phyloP scores from a whole-genome alignment of 176 grass and related monocot species.

The Phragmites australis region DNA sequence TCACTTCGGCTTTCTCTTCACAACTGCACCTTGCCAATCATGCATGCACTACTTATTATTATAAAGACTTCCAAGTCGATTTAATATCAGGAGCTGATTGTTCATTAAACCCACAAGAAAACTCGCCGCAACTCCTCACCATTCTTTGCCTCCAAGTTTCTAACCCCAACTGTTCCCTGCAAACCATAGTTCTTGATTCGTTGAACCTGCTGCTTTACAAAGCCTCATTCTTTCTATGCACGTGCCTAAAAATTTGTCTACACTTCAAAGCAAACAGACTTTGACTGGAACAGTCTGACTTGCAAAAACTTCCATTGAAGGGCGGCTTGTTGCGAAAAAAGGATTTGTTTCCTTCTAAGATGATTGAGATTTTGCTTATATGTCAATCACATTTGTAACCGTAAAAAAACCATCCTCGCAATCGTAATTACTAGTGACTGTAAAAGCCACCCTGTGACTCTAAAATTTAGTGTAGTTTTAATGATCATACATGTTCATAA shows the following conservation, averaged over 20 bases:
- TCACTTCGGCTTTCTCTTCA: neutral
- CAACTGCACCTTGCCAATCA: conserved; percentile 16
- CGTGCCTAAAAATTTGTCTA: neutral
- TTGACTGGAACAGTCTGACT: neutral
- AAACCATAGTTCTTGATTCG: neutral
- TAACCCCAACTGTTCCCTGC: neutral
- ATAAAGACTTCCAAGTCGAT: neutral
- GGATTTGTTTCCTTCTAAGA: too few species aligned
- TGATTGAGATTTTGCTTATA: too few species aligned
- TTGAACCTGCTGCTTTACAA: neutral
- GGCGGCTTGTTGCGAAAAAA: too few species aligned
- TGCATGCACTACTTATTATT: neutral
- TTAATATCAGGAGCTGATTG: neutral
- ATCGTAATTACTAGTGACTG: too few species aligned
- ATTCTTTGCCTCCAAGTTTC: conserved; percentile 4
- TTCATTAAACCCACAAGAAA: neutral
- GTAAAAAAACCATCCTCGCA: too few species aligned
- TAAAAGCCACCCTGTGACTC: too few species aligned
- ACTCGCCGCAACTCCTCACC: neutral
- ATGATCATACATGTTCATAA: too few species aligned
- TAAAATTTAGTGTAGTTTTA: too few species aligned
- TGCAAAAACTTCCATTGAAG: neutral
- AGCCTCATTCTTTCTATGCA: neutral
- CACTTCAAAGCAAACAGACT: neutral
- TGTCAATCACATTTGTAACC: too few species aligned